Base-by-base conservation (phyloP, 345 rosid genomes). In the Salix arbutifolia region DNA sequence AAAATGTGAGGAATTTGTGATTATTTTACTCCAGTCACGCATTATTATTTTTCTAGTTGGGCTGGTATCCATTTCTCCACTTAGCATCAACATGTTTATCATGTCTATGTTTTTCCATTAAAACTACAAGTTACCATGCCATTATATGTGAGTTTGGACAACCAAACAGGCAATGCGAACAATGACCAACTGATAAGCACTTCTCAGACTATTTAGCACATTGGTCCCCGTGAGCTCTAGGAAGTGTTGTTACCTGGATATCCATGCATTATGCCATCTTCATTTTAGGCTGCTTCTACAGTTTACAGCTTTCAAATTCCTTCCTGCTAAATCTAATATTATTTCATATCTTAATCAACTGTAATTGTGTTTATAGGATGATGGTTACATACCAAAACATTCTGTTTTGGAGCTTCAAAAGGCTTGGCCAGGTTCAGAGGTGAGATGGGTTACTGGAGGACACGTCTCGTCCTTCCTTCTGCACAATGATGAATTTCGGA, bases 351-450 rank as follows among this genome's bases (percentile, higher is more conserved):
- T 60, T 73, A 37, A 62, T 44, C 73, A 67, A 56, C 33, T 30
- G 8, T 9, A 12, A 62, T 67, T n/a, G 31, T 75, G 56, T 60
- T 68, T 77, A 65, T 78, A 96, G 99, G 99, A 96, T 83, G 99
- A 96, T 75, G 99, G 97, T 31, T 96, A 96, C 86, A 92, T 96
- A 73, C 99, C 99, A 3, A 91, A 90, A 68, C 95, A 93, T 85
- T 96, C 99, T 0, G 97, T 92, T 74, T 70, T 92, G 86, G 97
- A 91, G 89, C 97, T 96, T 78, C 92, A 96, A 72, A 96, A 96
- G 84, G 98, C 98, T 18, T 93, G 99, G 99, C 98, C 98, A 12
- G 97, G 99, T 40, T 96, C 99, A 64, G 99, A 96, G 84, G 97
- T 96, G 83, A 89, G 99, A 83, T 96, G 99, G 99, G 98, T 96